These are phyloP conservation scores for Cornus controversa DNA, from an alignment of 148 eudicot genomes.

Conservation along the genomic window DNA sequence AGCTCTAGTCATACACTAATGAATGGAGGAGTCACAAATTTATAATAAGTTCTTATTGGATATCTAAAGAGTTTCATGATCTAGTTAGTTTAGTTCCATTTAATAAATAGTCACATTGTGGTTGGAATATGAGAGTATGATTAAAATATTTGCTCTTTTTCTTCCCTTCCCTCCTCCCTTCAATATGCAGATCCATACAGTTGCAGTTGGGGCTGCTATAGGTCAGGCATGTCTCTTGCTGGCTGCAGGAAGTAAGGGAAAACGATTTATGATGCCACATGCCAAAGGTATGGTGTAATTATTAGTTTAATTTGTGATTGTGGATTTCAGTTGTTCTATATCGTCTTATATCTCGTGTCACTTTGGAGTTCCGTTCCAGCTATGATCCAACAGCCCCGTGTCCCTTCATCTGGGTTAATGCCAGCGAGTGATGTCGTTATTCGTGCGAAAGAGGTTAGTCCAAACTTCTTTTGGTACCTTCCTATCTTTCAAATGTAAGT, in stretches of 20 bases:
- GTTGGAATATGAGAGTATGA: conserved; percentile 9
- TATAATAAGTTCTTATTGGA: background rate
- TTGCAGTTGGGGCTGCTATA: conserved; percentile 72
- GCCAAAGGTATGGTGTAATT: conserved; percentile 56
- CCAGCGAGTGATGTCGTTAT: conserved; percentile 74
- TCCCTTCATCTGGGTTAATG: conserved; percentile 76
- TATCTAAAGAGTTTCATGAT: background rate
- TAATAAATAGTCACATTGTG: background rate
- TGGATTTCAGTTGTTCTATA: background rate
- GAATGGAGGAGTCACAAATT: too few species aligned
- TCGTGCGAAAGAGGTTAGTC: conserved; percentile 78
- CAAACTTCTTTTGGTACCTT: conserved; percentile 4
- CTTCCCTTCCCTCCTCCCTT: conserved; percentile 7
- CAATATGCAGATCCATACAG: conserved; percentile 66
- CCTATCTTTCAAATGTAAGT: background rate
- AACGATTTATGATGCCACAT: conserved; percentile 81
- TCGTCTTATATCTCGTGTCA: background rate
- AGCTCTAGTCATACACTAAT: too few species aligned
- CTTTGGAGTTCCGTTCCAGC: conserved; percentile 43
- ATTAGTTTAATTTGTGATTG: conserved; percentile 5
- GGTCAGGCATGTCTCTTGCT: conserved; percentile 95
- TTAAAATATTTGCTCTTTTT: background rate
- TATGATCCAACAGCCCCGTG: conserved; percentile 72
- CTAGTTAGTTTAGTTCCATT: background rate
- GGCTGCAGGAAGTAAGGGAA: conserved; percentile 90